Evolutionary conservation across 2,329 filamentous ascomycete genomes (phyloP), one percentile per base, ranked within the genome.

Genomic region (Macroventuria anomochaeta): DNA sequence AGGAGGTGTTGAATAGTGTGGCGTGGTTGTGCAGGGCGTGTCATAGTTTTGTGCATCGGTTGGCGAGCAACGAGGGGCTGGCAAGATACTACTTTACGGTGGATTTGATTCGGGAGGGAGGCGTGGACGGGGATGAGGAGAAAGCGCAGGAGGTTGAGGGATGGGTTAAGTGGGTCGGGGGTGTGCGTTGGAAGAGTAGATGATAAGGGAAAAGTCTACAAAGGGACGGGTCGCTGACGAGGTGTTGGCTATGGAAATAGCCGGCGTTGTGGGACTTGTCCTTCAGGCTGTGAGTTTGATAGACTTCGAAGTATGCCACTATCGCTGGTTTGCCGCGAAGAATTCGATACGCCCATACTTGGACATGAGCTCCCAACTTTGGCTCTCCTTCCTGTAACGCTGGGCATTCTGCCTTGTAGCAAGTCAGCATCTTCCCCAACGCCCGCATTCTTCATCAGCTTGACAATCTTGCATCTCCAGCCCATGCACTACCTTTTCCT

Each of bases 21-120:
- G 91, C 91, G 11, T 96, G 91, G 91, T 75, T 96, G 61, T 96
- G 91, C 74, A 81, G 90, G 42, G 88, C 90, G 2, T 96, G 91
- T 67, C 91, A 96, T 77, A 85, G 83, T 34, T 92, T 91, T 70
- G 90, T 96, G 70, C 91, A 96, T 77, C 78, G 85, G 32, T 84
- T 92, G 68, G 87, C 85, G 28, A 80, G 77, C 4, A 91, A 95
- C 69, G 91, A 96, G 80, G 89, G 89, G 61, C 76, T 96, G 62
- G 91, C 91, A 12, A 80, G 83, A 63, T 77, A 87, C 47, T 91
- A 82, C 70, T 91, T 86, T 75, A 93, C 86, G 0, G 84, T 95
- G 6, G 90, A 93, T 48, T 74, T 82, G 62, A 78, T 96, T 58
- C 65, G 87, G 65, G 83, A 80, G 63, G 84, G 89, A 68, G 88